Evolutionary conservation across 192 early-diverging fungal species (phyloP), one percentile per base, ranked within the genome.

Genomic region (Backusella westeae): DNA sequence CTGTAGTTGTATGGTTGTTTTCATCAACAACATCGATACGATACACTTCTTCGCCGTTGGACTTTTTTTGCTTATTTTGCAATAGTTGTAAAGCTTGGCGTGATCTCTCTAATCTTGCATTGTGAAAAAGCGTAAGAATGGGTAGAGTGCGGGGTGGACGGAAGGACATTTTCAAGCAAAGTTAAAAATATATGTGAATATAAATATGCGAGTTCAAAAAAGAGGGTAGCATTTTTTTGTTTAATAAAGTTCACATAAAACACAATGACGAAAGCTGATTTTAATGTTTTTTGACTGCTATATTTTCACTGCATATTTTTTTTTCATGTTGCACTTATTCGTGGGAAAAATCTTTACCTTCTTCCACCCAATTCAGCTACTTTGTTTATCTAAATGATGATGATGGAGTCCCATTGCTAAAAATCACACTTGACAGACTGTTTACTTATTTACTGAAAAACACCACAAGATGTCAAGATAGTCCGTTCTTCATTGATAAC

Each of bases 101-200:
- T 2, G 72, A 74, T 39, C 74, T 63, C 0, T 63, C 63, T 34
- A 72, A 74, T 19, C 36, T 49, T 38, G 76, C 76, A 59, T 77
- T 81, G 59, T 81, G 80, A 56, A 81, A 81, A 21, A 81, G 70
- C 4, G 80, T 77, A 29, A 81, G 75, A 74, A 81, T 81, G 6
- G 80, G 80, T 23, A 77, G 44, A 39, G 71, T 67, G 6, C 68
- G 70, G 10, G 75, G 75, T 23, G 75, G 71, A 34, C 80, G 66
- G 34, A 81, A 81, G 5, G 80, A 81, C 80, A 81, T 81, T 39
- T 32, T 71, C 36, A 34, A 49, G 26, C 36, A 19, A 56, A 8
- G 17, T 6, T 21, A 53, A 21, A 53, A 59, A 59, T 12, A 23
- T 26, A 63, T 14, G 29, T 9, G 12, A 63, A 63, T n/a, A 44